phyloP scores from a whole-genome alignment of 768 basidiomycete species.

The Erythrobasidium yunnanense region DNA sequence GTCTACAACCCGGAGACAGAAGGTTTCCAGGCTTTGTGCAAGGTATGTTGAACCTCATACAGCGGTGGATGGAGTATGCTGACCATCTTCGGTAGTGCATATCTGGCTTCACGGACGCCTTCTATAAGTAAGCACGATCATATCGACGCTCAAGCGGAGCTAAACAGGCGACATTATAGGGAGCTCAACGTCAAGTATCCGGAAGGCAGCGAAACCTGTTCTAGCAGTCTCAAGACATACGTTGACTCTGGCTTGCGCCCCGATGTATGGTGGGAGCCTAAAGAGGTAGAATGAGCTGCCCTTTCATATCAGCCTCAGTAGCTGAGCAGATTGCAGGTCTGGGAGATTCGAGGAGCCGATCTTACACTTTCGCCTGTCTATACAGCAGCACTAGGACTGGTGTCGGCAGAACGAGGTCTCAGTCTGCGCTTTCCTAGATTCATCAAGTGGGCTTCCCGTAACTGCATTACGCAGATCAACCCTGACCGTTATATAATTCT shows the following conservation, averaged over 20 bases:
- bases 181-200: constrained; percentile 57
- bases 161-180: too few species aligned
- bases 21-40: constrained; percentile 13
- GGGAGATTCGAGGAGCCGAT: constrained; percentile 62
- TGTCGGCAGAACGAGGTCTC: constrained; percentile 57
- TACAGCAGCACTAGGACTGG: constrained; percentile 58
- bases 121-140: constrained; percentile 57
- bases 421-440: constrained; percentile 83
- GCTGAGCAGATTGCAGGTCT: constrained; percentile 64
- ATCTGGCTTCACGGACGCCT: constrained; percentile 78
- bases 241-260: constrained; percentile 39
- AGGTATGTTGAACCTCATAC: constrained; percentile 18
- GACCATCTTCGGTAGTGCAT: constrained; percentile 76
- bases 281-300: constrained; percentile 38
- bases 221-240: neutral
- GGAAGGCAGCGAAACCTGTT: constrained; percentile 51
- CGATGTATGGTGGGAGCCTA: constrained; percentile 44
- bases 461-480: neutral
- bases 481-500: too few species aligned
- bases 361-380: constrained; percentile 59
- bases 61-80: constrained; percentile 28
- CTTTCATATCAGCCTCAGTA: constrained; percentile 40
- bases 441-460: constrained; percentile 44
- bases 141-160: neutral
- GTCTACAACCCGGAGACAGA: constrained; percentile 53